A percentile compares a stretch with the other conserved stretches of the same genome.
Conservation (phyloP, 495 filamentous ascomycete species). For the Penicillium riverlandense region DNA sequence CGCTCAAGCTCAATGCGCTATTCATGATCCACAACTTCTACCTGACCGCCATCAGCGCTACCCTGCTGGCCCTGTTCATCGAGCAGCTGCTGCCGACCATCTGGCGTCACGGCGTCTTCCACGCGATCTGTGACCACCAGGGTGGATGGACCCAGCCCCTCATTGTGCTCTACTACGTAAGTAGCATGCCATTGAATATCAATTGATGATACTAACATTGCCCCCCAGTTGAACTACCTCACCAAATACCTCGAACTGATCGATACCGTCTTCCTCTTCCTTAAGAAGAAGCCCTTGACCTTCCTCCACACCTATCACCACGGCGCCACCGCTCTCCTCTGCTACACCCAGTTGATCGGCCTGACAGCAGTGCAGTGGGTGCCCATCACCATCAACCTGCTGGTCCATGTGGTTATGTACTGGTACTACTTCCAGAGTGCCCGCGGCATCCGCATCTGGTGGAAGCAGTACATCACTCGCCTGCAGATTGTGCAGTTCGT, state of each 20-base stretch:
- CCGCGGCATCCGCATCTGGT: slow-evolving; percentile 52
- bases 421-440: slow-evolving; percentile 60
- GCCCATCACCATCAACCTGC: slow-evolving; percentile 58
- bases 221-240: slow-evolving; percentile 57
- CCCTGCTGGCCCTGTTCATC: slow-evolving; percentile 54
- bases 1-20: slow-evolving; percentile 54
- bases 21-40: slow-evolving; percentile 68
- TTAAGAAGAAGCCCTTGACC: slow-evolving; percentile 73
- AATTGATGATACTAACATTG: slow-evolving; percentile 12
- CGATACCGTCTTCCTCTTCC: slow-evolving; percentile 63
- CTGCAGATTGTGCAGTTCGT: slow-evolving; percentile 54
- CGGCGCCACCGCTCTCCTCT: slow-evolving; percentile 62
- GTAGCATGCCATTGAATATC: slow-evolving; percentile 11
- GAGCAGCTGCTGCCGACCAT: slow-evolving; percentile 60
- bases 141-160: slow-evolving; percentile 62
- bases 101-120: slow-evolving; percentile 53
- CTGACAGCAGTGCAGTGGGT: slow-evolving; percentile 64
- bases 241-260: slow-evolving; percentile 66
- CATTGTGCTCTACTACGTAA: slow-evolving; percentile 62
- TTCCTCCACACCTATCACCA: slow-evolving; percentile 75
- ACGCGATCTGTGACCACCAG: slow-evolving; percentile 54
- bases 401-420: slow-evolving; percentile 66
- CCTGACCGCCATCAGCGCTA: slow-evolving; percentile 54
- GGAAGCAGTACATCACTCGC: slow-evolving; percentile 54
- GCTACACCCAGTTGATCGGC: slow-evolving; percentile 66